Evolutionary conservation across 345 rosid species (phyloP).

Genomic region (Rhizophora mangle): DNA sequence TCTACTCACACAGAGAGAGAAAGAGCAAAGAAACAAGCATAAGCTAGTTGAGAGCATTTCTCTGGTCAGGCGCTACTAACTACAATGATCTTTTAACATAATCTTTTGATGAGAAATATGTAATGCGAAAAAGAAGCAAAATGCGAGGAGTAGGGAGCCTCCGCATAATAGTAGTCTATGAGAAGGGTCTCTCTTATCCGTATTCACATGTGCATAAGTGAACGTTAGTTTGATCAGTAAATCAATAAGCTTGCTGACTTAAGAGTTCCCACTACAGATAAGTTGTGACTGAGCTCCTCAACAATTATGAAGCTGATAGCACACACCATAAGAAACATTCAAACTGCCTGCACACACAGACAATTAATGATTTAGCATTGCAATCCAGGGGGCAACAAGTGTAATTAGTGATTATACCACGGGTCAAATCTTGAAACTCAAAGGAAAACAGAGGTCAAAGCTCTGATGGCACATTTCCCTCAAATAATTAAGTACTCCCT

Average conservation of each 20-base stretch:
- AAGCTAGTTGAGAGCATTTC: no score
- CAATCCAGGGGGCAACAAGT: not conserved
- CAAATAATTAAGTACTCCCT: not conserved
- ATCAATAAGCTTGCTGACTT: slow-evolving; percentile 36
- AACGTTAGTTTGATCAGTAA: no score
- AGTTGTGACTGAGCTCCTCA: slow-evolving; percentile 56
- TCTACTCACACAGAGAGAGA: no score
- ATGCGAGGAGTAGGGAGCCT: no score
- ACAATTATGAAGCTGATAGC: slow-evolving; percentile 53
- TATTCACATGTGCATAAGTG: no score
- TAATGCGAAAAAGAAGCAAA: no score
- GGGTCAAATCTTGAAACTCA: not conserved
- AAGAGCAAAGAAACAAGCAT: no score
- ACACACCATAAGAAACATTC: slow-evolving; percentile 55
- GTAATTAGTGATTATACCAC: not conserved
- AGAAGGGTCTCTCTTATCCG: no score
- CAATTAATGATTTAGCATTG: not conserved
- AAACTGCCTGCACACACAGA: slow-evolving; percentile 49
- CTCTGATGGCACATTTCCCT: not conserved
- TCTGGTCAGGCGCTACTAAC: no score
- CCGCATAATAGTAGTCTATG: no score
- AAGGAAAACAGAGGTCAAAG: not conserved
- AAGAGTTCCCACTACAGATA: slow-evolving; percentile 66
- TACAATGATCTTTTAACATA: no score
- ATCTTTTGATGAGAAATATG: no score